These are phyloP conservation scores for Colletotrichum liaoningense DNA, from an alignment of 2,329 filamentous ascomycete genomes.

Conservation along the genomic window DNA sequence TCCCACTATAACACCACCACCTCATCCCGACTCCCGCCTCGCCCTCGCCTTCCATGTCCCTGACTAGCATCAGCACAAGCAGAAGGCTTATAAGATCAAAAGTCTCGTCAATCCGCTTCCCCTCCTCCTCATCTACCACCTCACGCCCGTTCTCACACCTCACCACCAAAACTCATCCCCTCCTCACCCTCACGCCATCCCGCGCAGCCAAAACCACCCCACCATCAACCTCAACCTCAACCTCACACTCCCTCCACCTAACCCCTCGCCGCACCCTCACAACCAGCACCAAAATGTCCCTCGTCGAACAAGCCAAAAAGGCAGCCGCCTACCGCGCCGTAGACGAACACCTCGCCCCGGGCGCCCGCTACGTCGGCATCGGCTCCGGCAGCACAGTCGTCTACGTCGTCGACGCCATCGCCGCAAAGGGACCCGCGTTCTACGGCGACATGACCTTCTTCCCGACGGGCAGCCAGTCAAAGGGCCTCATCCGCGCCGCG, in stretches of 20 bases:
- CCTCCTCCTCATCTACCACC: neutral
- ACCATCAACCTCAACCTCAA: neutral
- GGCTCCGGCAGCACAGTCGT: constrained; percentile 85
- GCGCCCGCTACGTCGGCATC: constrained; percentile 78
- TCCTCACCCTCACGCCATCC: neutral
- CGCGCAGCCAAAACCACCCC: neutral
- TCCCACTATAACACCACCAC: constrained; percentile 31
- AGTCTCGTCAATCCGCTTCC: constrained; percentile 1
- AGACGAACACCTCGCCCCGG: constrained; percentile 74
- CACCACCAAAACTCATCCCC: neutral
- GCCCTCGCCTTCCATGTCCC: constrained; percentile 14
- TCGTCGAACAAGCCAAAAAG: constrained; percentile 80
- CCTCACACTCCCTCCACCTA: neutral
- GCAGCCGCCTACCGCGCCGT: constrained; percentile 81
- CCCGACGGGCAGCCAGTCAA: constrained; percentile 92
- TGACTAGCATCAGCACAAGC: constrained; percentile 6
- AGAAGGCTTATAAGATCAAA: constrained; percentile 22
- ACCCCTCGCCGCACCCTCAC: neutral
- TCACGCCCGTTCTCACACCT: constrained; percentile 33
- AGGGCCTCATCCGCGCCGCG: constrained; percentile 84
- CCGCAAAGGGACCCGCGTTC: constrained; percentile 64
- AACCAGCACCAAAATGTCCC: constrained; percentile 46
- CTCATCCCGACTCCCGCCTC: neutral
- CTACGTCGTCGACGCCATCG: constrained; percentile 87
- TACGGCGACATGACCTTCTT: constrained; percentile 82